Evolutionary conservation across 331 rosid genomes (phyloP), one percentile per base, ranked within the genome.

Genomic region (Acacia concinna): DNA sequence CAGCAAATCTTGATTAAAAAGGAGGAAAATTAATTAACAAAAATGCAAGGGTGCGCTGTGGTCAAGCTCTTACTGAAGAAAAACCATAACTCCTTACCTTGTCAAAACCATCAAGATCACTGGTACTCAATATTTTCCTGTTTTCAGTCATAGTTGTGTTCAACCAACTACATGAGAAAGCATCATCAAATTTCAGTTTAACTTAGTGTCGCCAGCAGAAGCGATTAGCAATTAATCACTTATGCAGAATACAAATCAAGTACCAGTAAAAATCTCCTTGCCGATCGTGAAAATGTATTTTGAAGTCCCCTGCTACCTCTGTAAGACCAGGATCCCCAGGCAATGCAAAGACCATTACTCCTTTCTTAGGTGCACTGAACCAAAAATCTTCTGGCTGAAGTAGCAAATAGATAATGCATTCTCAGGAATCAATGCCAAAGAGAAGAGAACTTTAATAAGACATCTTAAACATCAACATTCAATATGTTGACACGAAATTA

Each of bases 311-410:
- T 54, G 69, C 76, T 79, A 96, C 76, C 81, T 96, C 98, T 6
- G 99, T 86, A 78, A 96, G 90, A 80, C 99, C 99, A n/a, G 97
- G 97, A 82, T 96, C 97, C 83, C 99, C 99, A 1, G 98, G 99
- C 85, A 93, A 80, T 6, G 97, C 98, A 81, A 96, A 96, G 81
- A 96, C 99, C 97, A 96, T 93, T 64, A 96, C 92, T 73, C 99
- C 98, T 88, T 96, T 96, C 90, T 96, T 96, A 57, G 99, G 98
- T 6, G 99, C 98, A 85, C 90, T 84, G 81, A 96, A 96, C 99
- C 98, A 96, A 88, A 83, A 89, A 82, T 93, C 99, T 82, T 96
- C 98, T 25, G 99, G 90, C 99, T 96, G 92, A 83, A 76, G 63
- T 72, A 31, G 46, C 47, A 71, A 41, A 28, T 38, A 65, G 25